Base-by-base conservation (phyloP, 208 protist species). In the Trypanosoma boissoni region DNA sequence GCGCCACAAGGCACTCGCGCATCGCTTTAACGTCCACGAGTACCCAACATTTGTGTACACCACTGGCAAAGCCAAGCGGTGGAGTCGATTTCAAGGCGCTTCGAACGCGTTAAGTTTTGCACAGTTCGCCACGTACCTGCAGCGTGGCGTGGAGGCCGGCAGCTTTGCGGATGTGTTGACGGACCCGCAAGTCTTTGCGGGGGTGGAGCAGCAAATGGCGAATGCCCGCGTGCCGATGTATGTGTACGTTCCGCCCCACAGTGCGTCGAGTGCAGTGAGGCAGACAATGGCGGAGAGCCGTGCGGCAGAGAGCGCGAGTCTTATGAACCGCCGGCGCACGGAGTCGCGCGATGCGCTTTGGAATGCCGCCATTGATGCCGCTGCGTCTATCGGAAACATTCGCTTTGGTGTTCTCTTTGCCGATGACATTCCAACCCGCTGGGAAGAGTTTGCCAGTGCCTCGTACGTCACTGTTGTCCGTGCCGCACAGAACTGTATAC, bases 11-110 rank as follows among this genome's bases (percentile, higher is more conserved):
- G 62, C 62, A 37, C 71, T 89, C 26, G 63, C 68, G 10, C 58
- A 66, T 21, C 80, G 81, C 53, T 91, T 91, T 58, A 21, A 76
- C 2, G 58, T 95, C 20, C 20, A 71, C 29, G 28, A 54, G 8
- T 95, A 77, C 50, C 88, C 88, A 0, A 85, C 79, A 0, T 23
- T 95, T 45, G 23, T 91, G 51, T 95, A 95, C 79, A 92, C 88
- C 8, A 86, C 80, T 1, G 88, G 78, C 9, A 80, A 78, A 37
- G 64, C 39, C n/a, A 46, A 42, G 24, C 55, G 73, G 43, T 83
- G 79, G 72, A 56, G 83, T 48, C 18, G 57, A 9, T 94, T 84
- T 69, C 59, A 81, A 26, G 82, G 82, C 55, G 68, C 55, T 20
- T 64, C 77, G 69, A 86, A 61, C 16, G 31, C 68, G 24, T 59